These are phyloP conservation scores for Syzygium aqueum DNA, from an alignment of 345 rosid species.

Conservation along the genomic window DNA sequence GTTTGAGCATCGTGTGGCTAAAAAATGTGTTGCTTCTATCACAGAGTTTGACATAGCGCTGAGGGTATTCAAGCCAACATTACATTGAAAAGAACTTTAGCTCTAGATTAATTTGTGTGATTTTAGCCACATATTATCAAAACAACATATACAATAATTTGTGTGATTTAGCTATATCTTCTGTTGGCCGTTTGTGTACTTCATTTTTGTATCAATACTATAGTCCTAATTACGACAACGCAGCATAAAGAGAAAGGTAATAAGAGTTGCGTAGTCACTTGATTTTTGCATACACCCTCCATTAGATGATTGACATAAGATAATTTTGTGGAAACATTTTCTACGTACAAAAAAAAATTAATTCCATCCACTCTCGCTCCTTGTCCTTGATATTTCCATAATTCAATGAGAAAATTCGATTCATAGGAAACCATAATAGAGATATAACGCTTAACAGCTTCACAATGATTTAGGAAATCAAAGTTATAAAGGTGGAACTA, in stretches of 20 bases:
- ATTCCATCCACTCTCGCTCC: neutral
- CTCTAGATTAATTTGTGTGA: neutral
- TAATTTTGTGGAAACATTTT: neutral
- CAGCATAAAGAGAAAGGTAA: neutral
- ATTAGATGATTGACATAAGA: neutral
- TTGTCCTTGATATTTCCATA: neutral
- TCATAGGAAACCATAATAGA: neutral
- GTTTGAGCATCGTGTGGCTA: neutral
- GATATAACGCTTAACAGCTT: neutral
- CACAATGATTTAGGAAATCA: neutral
- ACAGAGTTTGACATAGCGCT: neutral
- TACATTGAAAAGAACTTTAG: neutral
- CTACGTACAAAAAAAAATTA: neutral
- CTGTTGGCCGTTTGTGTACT: neutral
- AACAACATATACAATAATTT: neutral
- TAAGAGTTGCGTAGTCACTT: neutral
- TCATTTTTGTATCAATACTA: neutral
- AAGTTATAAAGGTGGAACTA: neutral
- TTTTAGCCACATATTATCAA: neutral
- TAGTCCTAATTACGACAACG: neutral
- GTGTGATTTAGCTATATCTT: neutral
- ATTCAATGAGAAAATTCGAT: neutral
- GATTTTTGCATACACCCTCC: neutral
- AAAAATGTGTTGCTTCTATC: neutral
- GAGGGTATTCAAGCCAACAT: neutral